Base-by-base conservation (phyloP, 2,329 filamentous ascomycete species). In the Pseudopyrenochaeta lycopersici region DNA sequence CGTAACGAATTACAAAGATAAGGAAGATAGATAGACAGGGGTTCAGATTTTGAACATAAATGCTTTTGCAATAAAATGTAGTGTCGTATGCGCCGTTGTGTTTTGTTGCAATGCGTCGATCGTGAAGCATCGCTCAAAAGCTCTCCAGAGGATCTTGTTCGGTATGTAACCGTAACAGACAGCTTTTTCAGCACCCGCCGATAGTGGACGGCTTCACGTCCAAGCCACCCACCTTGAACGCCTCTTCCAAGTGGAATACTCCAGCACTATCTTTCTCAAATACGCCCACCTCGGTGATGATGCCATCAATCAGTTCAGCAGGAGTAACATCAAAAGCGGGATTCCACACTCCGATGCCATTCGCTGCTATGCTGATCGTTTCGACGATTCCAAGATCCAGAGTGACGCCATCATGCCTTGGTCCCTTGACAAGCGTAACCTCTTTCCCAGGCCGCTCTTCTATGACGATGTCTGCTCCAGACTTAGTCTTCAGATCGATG, bases 301-400 rank as follows among this genome's bases (percentile, higher is more conserved):
- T 90, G 2, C 90, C 92, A 76, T 99, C 95, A 61, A 99, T 97
- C 47, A 97, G 80, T 58, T 87, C 86, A 32, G 90, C 87, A 0
- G 95, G 94, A 9, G 95, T 99, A 30, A 99, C 91, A 71, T 99
- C 95, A 72, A 99, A 99, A 0, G 92, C 90, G 29, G 95, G 95
- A 74, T 99, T 99, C 93, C 95, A 99, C 7, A 98, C 92, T 35
- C 85, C 81, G 58, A 98, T 92, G 1, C 87, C 86, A 70, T 84
- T 80, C 4, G 87, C 85, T 29, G 94, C 94, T 46, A 91, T 94
- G 36, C 90, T 91, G 29, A 98, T 86, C 11, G 89, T 86, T 51
- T 88, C 89, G 15, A 87, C 87, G 45, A 81, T 81, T 42, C 77
- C 81, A 18, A 86, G 77, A 62, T 92, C 86, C 0, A 94, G 80